Evolutionary conservation across 192 early-diverging fungal genomes (phyloP).

Genomic region (Linnemannia elongata): DNA sequence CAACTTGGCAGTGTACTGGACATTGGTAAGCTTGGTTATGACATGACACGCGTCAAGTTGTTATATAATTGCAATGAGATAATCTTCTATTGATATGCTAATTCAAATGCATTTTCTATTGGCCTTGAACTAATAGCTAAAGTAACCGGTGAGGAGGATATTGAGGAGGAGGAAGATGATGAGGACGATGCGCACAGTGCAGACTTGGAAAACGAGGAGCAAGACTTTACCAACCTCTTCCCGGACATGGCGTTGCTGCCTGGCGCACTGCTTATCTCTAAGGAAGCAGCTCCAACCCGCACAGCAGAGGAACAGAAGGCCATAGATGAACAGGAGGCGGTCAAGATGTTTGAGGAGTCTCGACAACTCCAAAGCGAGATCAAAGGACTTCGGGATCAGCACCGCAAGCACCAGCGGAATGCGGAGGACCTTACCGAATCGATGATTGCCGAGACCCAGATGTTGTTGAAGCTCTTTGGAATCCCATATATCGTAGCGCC

Average conservation of each 20-base stretch:
- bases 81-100: neutral
- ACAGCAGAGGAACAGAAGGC: conserved; percentile 27
- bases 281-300: neutral
- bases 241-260: conserved; percentile 41
- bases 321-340: conserved; percentile 31
- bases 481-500: conserved; percentile 94
- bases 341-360: conserved; percentile 57
- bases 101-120: neutral
- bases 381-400: conserved; percentile 61
- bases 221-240: conserved; percentile 59
- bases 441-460: conserved; percentile 82
- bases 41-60: neutral
- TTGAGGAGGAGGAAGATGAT: conserved; percentile 21
- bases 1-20: neutral
- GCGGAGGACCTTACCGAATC: conserved; percentile 74
- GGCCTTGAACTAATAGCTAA: neutral
- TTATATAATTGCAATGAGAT: neutral
- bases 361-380: conserved; percentile 68
- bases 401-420: conserved; percentile 68
- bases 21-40: neutral
- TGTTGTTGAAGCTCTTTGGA: conserved; percentile 91
- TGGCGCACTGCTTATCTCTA: conserved; percentile 33
- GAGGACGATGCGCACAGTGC: conserved; percentile 29
- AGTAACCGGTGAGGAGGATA: neutral
- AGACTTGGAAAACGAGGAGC: conserved; percentile 63